Evolutionary conservation across 2,329 filamentous ascomycete genomes (phyloP).

Genomic region (Tricladium varicosporioides): DNA sequence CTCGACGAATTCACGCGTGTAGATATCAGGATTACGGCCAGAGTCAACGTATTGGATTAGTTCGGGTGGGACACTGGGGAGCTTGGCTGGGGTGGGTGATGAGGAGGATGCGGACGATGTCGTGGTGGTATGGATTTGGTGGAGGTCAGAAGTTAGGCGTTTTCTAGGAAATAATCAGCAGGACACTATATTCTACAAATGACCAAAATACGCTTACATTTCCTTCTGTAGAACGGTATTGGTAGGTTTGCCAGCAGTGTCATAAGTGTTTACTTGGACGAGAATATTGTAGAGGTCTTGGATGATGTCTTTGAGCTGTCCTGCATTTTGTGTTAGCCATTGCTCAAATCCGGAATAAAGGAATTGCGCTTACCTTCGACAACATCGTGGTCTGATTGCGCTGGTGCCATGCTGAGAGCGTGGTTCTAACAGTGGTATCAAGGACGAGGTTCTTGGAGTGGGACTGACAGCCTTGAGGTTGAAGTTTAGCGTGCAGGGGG

Average conservation of each 20-base stretch:
- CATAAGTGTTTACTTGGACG: constrained; percentile 62
- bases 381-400: constrained; percentile 36
- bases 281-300: constrained; percentile 63
- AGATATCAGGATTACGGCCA: constrained; percentile 71
- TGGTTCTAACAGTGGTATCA: not conserved
- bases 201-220: constrained; percentile 42
- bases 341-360: not conserved
- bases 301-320: constrained; percentile 59
- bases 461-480: not conserved
- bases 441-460: not conserved
- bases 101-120: constrained; percentile 2
- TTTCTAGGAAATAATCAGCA: constrained; percentile 37
- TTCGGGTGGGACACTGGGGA: constrained; percentile 58
- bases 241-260: constrained; percentile 46
- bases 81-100: constrained; percentile 22
- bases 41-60: constrained; percentile 68
- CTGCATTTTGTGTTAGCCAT: constrained; percentile 34
- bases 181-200: too few relatives aligned
- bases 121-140: constrained; percentile 41
- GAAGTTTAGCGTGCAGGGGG: not conserved
- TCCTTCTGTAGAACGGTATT: constrained; percentile 55
- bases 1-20: constrained; percentile 73
- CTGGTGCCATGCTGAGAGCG: constrained; percentile 35
- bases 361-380: constrained; percentile 34
- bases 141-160: constrained; percentile 41